These are phyloP conservation scores for Aristolochia contorta DNA, from an alignment of 164 flowering plant genomes.

Conservation along the genomic window DNA sequence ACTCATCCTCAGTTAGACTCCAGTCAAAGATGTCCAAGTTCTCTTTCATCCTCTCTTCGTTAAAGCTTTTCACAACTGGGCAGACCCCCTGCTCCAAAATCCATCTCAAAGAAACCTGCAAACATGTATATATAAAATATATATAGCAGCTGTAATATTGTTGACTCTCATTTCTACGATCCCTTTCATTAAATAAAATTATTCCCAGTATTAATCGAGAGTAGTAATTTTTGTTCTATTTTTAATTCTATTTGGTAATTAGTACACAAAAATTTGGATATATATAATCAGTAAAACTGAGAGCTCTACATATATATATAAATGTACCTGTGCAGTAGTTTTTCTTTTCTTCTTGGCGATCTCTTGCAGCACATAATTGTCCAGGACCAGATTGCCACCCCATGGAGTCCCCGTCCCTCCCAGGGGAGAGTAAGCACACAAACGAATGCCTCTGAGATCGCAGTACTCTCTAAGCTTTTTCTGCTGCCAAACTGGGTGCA, in stretches of 20 bases:
- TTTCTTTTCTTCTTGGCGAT: conserved; percentile 23
- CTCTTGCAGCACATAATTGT: conserved; percentile 8
- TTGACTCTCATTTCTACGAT: too few relatives aligned
- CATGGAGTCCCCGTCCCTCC: conserved; percentile 16
- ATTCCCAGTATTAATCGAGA: too few relatives aligned
- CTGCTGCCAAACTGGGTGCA: conserved; percentile 25
- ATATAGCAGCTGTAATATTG: too few relatives aligned
- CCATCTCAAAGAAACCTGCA: conserved; percentile 25
- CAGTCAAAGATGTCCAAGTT: conserved; percentile 23
- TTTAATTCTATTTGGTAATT: too few relatives aligned
- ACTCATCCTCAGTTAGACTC: conserved; percentile 18
- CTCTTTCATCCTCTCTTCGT: conserved; percentile 16
- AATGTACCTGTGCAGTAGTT: conserved; percentile 21
- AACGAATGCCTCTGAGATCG: conserved; percentile 10
- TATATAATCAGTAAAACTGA: too few relatives aligned
- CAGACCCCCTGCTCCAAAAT: conserved; percentile 20
- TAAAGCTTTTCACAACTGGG: conserved; percentile 19
- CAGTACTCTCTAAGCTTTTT: conserved; percentile 17
- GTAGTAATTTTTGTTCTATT: too few relatives aligned
- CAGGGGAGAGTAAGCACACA: conserved; percentile 23
- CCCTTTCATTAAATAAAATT: too few relatives aligned
- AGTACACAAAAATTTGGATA: too few relatives aligned
- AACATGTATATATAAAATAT: background rate
- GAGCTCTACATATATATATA: too few relatives aligned
- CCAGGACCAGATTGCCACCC: conserved; percentile 17